A percentile compares a stretch with the other conserved stretches of the same genome.
These are phyloP conservation scores for Solanum habrochaites DNA, from an alignment of 257 asterid genomes.

Conservation along the genomic window DNA sequence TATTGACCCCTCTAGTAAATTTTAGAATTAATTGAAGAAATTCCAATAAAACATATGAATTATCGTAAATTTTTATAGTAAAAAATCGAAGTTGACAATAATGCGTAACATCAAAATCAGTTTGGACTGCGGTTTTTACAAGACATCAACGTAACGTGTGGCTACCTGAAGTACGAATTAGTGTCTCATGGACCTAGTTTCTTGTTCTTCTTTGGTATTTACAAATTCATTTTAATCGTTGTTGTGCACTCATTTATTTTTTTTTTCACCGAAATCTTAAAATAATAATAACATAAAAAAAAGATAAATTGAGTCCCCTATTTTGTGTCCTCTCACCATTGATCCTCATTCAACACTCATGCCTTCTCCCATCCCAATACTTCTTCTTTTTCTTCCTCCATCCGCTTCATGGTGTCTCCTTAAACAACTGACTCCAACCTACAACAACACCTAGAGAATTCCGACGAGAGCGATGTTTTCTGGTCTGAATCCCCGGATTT, in stretches of 20 bases:
- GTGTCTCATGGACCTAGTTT: not conserved
- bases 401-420: conserved; percentile 38
- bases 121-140: not conserved
- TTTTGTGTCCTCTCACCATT: not conserved
- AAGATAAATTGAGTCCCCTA: not conserved
- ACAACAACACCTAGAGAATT: conserved; percentile 33
- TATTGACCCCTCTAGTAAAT: too few species aligned
- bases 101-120: too few species aligned
- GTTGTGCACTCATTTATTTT: too few species aligned
- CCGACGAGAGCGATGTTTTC: conserved; percentile 72
- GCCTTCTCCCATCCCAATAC: conserved; percentile 14
- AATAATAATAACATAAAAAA: not conserved
- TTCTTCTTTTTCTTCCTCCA: conserved; percentile 28
- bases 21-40: rapidly evolving
- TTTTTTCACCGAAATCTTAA: not conserved
- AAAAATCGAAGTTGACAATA: not conserved
- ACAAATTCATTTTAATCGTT: not conserved
- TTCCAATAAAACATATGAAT: too few species aligned
- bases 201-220: too few species aligned
- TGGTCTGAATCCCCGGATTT: conserved; percentile 49
- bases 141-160: not conserved
- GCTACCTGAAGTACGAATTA: not conserved
- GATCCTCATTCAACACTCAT: conserved; percentile 24
- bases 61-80: too few species aligned
- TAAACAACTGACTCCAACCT: conserved; percentile 26